These are phyloP conservation scores for Solanum paucissectum DNA, from an alignment of 257 asterid genomes.

Conservation along the genomic window DNA sequence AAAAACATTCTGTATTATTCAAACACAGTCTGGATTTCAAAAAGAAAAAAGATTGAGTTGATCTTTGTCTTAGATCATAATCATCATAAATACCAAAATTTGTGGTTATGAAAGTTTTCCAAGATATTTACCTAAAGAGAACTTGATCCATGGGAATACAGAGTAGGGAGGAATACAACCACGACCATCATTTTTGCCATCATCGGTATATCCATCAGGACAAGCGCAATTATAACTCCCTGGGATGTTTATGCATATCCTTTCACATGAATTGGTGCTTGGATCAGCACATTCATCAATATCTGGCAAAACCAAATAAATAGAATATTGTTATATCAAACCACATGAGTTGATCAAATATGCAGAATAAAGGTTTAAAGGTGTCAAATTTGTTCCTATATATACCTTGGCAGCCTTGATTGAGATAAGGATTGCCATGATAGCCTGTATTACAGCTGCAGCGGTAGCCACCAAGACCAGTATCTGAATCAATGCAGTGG, in stretches of 20 bases:
- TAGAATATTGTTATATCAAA: not conserved
- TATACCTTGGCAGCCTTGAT: slow-evolving; percentile 12
- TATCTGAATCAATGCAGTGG: not conserved
- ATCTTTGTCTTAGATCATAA: not conserved
- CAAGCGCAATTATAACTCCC: slow-evolving; percentile 42
- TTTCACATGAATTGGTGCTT: slow-evolving; percentile 25
- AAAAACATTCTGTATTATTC: not conserved
- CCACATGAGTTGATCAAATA: too few relatives aligned
- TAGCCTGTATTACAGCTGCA: slow-evolving; percentile 9
- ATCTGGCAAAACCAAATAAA: slow-evolving; percentile 17
- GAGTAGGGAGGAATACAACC: slow-evolving; percentile 35
- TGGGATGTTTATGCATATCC: slow-evolving; percentile 17
- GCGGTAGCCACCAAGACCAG: slow-evolving; percentile 2
- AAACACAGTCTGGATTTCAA: not conserved
- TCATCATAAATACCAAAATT: not conserved
- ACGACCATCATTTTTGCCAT: slow-evolving; percentile 25
- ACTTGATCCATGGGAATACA: slow-evolving; percentile 29
- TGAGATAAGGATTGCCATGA: slow-evolving; percentile 11
- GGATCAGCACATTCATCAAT: slow-evolving; percentile 31
- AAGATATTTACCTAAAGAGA: slow-evolving; percentile 27
- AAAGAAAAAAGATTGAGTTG: not conserved
- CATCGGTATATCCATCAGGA: slow-evolving; percentile 33
- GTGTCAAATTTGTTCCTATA: not conserved
- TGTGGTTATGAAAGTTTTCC: not conserved
- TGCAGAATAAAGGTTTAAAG: not conserved